Conservation (phyloP, 202 grass and related monocot genomes). For the Dendrocalamus latiflorus region DNA sequence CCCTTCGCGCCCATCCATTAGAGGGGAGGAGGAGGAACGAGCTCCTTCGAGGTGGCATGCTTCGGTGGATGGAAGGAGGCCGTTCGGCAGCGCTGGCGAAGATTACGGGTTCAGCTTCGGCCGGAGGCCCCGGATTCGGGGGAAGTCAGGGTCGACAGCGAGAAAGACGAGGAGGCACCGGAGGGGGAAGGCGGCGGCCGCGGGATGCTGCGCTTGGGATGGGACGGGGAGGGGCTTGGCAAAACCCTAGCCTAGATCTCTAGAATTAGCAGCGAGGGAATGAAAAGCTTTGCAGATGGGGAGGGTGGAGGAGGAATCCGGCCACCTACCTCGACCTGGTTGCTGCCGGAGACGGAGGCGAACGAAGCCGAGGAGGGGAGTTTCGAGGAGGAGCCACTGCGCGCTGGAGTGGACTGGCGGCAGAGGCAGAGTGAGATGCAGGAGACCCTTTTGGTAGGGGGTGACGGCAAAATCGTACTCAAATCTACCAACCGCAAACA, state of each 20-base stretch:
- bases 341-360: background rate
- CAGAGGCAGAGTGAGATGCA: too few species aligned
- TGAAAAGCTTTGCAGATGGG: background rate
- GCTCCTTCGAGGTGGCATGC: background rate
- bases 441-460: too few species aligned
- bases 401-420: too few species aligned
- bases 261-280: background rate
- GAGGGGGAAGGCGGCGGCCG: background rate
- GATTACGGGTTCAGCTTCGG: background rate
- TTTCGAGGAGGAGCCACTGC: too few species aligned
- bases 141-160: background rate
- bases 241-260: background rate
- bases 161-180: background rate
- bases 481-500: too few species aligned
- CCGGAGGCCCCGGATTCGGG: background rate
- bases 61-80: background rate
- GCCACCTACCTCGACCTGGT: background rate
- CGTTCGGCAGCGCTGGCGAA: background rate
- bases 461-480: too few species aligned
- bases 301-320: background rate
- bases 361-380: too few species aligned
- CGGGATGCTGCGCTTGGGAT: background rate
- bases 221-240: background rate
- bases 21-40: background rate
- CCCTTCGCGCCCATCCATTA: background rate